Percentiles rank a stretch among this genome's conserved stretches.
Conservation (phyloP, 352 stramenopile genomes). For the Phytopythium kandeliae region DNA sequence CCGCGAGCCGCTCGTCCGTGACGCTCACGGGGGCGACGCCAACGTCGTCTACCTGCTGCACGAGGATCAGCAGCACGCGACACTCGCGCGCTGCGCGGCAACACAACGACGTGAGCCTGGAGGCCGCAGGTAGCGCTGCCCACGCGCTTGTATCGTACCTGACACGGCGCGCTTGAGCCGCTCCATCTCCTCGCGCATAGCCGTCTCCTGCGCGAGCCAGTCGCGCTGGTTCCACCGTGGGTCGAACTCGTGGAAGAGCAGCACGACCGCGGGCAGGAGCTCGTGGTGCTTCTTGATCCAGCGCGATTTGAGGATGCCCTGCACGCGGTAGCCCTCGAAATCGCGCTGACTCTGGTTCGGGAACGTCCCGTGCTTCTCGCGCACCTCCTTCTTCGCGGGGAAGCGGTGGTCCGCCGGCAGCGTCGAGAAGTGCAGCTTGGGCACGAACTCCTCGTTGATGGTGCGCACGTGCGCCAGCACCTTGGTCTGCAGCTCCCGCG, state of each 20-base stretch:
- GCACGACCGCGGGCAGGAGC: slow-evolving; percentile 63
- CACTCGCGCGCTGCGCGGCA: slow-evolving; percentile 47
- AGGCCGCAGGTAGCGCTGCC: no score
- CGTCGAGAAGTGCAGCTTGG: slow-evolving; percentile 69
- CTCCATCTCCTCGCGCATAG: slow-evolving; percentile 71
- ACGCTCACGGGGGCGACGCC: slow-evolving; percentile 50
- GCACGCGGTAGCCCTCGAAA: slow-evolving; percentile 63
- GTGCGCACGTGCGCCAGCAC: slow-evolving; percentile 58
- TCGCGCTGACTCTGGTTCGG: slow-evolving; percentile 79
- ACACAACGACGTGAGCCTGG: no score
- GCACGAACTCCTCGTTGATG: slow-evolving; percentile 81
- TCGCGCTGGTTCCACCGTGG: slow-evolving; percentile 63
- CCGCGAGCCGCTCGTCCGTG: slow-evolving; percentile 69
- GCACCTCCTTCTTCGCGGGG: slow-evolving; percentile 76
- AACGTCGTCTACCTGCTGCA: slow-evolving; percentile 76
- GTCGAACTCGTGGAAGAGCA: slow-evolving; percentile 85
- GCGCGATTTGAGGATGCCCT: slow-evolving; percentile 69
- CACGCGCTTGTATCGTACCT: slow-evolving; percentile 10
- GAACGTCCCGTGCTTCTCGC: slow-evolving; percentile 82
- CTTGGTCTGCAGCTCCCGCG: slow-evolving; percentile 68
- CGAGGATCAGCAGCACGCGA: slow-evolving; percentile 68
- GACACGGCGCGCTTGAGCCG: slow-evolving; percentile 55
- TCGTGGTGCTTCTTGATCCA: slow-evolving; percentile 89
- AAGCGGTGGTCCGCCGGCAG: slow-evolving; percentile 73
- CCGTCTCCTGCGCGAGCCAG: slow-evolving; percentile 62